Evolutionary conservation across 345 rosid genomes (phyloP).

Genomic region (Rubroshorea leprosula): DNA sequence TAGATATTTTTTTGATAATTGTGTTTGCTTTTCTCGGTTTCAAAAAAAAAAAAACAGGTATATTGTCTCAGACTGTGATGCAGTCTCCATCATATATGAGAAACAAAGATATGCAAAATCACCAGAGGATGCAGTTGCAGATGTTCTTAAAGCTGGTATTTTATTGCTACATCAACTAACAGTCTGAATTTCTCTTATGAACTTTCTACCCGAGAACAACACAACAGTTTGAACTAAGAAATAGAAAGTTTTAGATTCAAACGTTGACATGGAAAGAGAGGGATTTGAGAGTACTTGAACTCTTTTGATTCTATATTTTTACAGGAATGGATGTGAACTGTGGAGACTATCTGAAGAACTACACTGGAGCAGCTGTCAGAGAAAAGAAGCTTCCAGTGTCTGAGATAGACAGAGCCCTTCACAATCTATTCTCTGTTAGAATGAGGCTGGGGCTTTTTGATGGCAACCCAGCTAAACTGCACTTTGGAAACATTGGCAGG

Average conservation of each 20-base stretch:
- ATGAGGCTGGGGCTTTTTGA: constrained; percentile 87
- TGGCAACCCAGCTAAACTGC: constrained; percentile 55
- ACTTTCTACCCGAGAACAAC: no score
- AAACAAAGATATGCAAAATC: constrained; percentile 57
- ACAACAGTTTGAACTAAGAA: no score
- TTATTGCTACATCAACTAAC: no score
- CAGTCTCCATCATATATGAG: constrained; percentile 63
- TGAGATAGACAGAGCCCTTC: constrained; percentile 67
- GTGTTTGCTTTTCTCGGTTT: no score
- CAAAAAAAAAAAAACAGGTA: constrained; percentile 4
- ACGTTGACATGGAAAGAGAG: no score
- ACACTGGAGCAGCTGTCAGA: constrained; percentile 58
- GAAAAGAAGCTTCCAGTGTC: constrained; percentile 50
- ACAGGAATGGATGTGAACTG: constrained; percentile 92
- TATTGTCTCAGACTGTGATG: constrained; percentile 80
- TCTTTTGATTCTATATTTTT: neutral
- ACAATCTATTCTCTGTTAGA: constrained; percentile 71
- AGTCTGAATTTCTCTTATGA: no score
- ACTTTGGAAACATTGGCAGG: constrained; percentile 59
- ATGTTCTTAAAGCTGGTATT: constrained; percentile 75
- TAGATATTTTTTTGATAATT: no score
- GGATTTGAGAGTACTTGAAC: no score
- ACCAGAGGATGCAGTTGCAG: constrained; percentile 87
- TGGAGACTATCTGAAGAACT: constrained; percentile 55
- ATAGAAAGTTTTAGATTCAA: no score